phyloP scores from a whole-genome alignment of 2,329 filamentous ascomycete species.

The Fusarium metavorans region DNA sequence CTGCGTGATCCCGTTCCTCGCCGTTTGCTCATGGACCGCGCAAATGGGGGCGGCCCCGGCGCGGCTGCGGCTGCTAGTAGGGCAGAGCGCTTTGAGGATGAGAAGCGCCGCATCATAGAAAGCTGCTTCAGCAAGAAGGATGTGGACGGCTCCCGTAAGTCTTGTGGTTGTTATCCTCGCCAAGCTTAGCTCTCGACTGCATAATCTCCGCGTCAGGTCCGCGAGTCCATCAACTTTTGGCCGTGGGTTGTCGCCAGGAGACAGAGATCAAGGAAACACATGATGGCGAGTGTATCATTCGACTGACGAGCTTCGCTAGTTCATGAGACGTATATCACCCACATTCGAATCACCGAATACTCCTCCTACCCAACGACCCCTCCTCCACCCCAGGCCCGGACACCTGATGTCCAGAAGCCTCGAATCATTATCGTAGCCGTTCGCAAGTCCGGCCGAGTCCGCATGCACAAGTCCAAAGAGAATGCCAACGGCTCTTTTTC shows the following conservation, averaged over 20 bases:
- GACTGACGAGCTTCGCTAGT: constrained; percentile 43
- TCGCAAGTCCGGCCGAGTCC: constrained; percentile 89
- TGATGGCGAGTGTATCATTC: neutral
- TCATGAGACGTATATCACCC: constrained; percentile 94
- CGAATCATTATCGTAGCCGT: constrained; percentile 95
- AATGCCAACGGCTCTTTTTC: constrained; percentile 95
- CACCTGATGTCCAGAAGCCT: constrained; percentile 82
- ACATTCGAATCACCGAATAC: constrained; percentile 92
- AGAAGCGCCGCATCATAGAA: constrained; percentile 93
- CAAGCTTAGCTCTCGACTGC: neutral
- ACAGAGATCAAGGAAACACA: neutral
- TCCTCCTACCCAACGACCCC: constrained; percentile 84
- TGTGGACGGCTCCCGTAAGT: constrained; percentile 84
- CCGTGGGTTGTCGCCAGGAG: neutral
- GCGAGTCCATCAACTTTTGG: neutral
- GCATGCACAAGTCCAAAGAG: constrained; percentile 96
- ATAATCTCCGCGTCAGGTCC: neutral
- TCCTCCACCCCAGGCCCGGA: constrained; percentile 81
- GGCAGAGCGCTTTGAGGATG: constrained; percentile 94
- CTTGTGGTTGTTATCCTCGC: constrained; percentile 24
- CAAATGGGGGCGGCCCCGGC: constrained; percentile 52
- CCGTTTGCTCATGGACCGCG: constrained; percentile 53
- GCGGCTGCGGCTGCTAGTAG: constrained; percentile 51
- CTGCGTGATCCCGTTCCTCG: constrained; percentile 38
- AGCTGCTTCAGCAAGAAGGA: constrained; percentile 95